Percentiles rank a stretch among this genome's conserved stretches.
These are phyloP conservation scores for Vigna trinervia DNA, from an alignment of 306 rosid genomes.

Conservation along the genomic window DNA sequence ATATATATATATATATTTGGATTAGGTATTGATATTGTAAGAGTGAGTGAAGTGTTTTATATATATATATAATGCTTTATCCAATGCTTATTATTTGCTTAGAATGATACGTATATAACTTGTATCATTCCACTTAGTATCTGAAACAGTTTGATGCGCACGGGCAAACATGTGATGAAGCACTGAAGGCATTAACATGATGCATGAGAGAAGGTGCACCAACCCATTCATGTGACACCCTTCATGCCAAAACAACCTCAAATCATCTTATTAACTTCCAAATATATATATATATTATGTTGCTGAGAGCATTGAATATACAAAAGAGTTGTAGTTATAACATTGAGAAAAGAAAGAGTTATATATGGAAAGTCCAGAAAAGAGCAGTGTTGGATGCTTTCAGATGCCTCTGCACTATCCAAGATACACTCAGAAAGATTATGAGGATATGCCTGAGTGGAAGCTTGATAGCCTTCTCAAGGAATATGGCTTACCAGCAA, in stretches of 20 bases:
- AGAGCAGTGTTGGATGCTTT: constrained; percentile 49
- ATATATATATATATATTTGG: too few species aligned
- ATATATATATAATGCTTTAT: too few species aligned
- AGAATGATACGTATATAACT: too few species aligned
- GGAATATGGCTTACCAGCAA: constrained; percentile 71
- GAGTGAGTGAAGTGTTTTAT: too few species aligned
- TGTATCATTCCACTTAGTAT: too few species aligned
- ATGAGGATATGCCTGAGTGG: constrained; percentile 82
- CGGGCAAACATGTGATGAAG: neutral
- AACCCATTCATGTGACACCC: constrained; percentile 67
- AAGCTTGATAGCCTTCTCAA: constrained; percentile 69
- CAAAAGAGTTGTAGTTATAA: neutral
- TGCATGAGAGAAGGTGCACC: constrained; percentile 66
- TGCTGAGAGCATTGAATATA: neutral
- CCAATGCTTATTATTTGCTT: too few species aligned
- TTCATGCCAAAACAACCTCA: constrained; percentile 52
- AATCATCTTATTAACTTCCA: constrained; percentile 35
- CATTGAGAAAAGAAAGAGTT: constrained; percentile 12
- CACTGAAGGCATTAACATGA: neutral
- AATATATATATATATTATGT: constrained; percentile 31
- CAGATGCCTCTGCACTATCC: constrained; percentile 90
- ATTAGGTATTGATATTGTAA: too few species aligned
- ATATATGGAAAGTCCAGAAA: constrained; percentile 52
- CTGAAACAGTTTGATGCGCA: too few species aligned
- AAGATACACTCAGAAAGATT: constrained; percentile 72